Evolutionary conservation across 2,329 filamentous ascomycete genomes (phyloP).

Genomic region (Paracoccidioides brasiliensis): DNA sequence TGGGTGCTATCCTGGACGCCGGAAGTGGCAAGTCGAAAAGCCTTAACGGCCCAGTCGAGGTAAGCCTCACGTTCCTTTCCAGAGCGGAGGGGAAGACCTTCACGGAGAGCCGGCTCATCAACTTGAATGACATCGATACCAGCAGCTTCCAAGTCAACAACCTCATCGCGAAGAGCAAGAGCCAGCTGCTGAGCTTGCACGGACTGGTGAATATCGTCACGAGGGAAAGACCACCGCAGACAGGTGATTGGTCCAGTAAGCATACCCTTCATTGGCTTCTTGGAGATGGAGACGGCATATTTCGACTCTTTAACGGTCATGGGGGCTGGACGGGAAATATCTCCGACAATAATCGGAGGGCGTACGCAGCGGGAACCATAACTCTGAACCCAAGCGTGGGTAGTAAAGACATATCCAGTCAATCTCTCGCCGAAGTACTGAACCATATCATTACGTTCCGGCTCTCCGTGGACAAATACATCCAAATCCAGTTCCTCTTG

Average conservation of each 20-base stretch:
- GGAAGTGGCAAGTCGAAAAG: conserved; percentile 89
- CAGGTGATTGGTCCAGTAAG: conserved; percentile 98
- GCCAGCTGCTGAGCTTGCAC: conserved; percentile 98
- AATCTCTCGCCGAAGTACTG: conserved; percentile 99
- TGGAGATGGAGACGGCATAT: conserved; percentile 89
- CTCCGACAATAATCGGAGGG: conserved; percentile 95
- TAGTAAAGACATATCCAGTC: conserved; percentile 96
- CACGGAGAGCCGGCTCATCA: conserved; percentile 96
- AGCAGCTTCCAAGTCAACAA: conserved; percentile 92
- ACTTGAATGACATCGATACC: conserved; percentile 98
- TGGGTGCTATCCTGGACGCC: conserved; percentile 92
- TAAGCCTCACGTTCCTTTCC: conserved; percentile 94
- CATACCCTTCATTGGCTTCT: conserved; percentile 99
- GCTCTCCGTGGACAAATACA: conserved; percentile 96
- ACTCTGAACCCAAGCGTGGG: conserved; percentile 95
- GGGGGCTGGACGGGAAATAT: conserved; percentile 88
- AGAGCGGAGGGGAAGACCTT: conserved; percentile 91
- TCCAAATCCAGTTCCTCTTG: conserved; percentile 97
- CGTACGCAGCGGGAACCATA: conserved; percentile 98
- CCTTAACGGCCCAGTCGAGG: conserved; percentile 93
- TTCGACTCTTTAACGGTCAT: conserved; percentile 99
- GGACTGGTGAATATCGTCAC: conserved; percentile 98
- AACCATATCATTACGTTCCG: conserved; percentile 99
- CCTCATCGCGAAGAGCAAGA: conserved; percentile 95
- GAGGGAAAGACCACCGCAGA: conserved; percentile 98